Evolutionary conservation across 2,329 filamentous ascomycete genomes (phyloP), one percentile per base, ranked within the genome.

Genomic region (Botrytis squamosa): DNA sequence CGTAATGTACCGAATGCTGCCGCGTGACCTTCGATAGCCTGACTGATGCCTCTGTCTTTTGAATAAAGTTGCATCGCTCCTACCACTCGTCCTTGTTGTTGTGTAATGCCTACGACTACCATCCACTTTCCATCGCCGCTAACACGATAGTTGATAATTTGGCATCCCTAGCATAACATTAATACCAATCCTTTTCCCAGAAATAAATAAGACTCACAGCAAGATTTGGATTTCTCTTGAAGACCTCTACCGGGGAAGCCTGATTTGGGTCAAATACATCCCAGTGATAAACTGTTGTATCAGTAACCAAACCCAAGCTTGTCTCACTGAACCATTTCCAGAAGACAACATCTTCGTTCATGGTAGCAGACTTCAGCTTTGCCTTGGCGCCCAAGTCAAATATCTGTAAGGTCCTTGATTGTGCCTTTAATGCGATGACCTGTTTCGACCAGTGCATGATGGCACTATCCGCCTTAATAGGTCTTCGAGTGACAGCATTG

Each of bases 101-200:
- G 93, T 74, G 95, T 95, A 80, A 99, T 99, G 80, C 96, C 96
- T 74, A 99, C 94, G 73, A 98, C 91, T 44, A 97, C 95, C 91
- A 97, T 97, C 96, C 96, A 99, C 85, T 97, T 97, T 82, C 94
- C 94, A 77, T 99, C 95, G 77, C 91, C 90, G 83, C 95, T 98
- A 79, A 97, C 93, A 79, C 95, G 94, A 85, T 99, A 99, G 86
- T 98, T 99, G 89, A 99, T 99, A 84, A 99, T 99, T 89, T 99
- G 96, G 84, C 94, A 97, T 77, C 92, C 92, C 93, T 97, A 80
- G 20, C n/a, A 65, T 25, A 57, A 79, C 75, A 80, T 79, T 62
- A 75, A 69, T 59, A 59, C 18, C 38, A 36, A 36, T 68, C 10
- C 64, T 40, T 42, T 69, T 68, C 62, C 52, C 18, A 29, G 20